Conservation (phyloP, 2,329 filamentous ascomycete species). For the Bipolaris victoriae region DNA sequence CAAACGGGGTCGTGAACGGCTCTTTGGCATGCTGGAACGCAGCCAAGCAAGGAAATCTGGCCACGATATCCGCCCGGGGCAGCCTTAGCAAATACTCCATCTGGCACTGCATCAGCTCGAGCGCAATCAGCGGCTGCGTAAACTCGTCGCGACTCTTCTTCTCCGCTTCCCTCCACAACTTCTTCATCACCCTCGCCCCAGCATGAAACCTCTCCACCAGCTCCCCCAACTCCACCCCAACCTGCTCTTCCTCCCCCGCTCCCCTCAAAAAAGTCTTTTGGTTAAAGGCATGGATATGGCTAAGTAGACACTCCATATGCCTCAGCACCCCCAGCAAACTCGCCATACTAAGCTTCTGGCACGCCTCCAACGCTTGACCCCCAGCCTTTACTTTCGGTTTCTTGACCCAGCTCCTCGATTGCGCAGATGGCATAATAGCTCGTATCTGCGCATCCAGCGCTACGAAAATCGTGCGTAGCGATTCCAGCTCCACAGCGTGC, state of each 20-base stretch:
- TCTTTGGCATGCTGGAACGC: slow-evolving; percentile 16
- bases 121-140: slow-evolving; percentile 10
- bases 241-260: slow-evolving; percentile 21
- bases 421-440: slow-evolving; percentile 33
- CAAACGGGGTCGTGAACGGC: slow-evolving; percentile 24
- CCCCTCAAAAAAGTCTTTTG: slow-evolving; percentile 22
- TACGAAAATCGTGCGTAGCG: slow-evolving; percentile 38
- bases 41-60: slow-evolving; percentile 14
- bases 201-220: slow-evolving; percentile 17
- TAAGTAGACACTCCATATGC: slow-evolving; percentile 33
- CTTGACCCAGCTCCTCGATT: slow-evolving; percentile 33
- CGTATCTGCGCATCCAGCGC: slow-evolving; percentile 41
- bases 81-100: slow-evolving; percentile 23
- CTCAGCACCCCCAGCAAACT: slow-evolving; percentile 19
- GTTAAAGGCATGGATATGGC: slow-evolving; percentile 35
- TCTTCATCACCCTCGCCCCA: slow-evolving; percentile 12
- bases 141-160: slow-evolving; percentile 2
- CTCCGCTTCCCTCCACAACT: slow-evolving; percentile 9
- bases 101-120: slow-evolving; percentile 20
- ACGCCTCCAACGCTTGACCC: not conserved
- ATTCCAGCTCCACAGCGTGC: slow-evolving; percentile 36
- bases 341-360: slow-evolving; percentile 6
- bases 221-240: slow-evolving; percentile 10
- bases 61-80: slow-evolving; percentile 18
- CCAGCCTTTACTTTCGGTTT: slow-evolving; percentile 18